Percentiles rank a stretch among this genome's conserved stretches.
Evolutionary conservation across 1,139 yeast genomes (phyloP).

Genomic region (Nakaseomyces nivariensis): DNA sequence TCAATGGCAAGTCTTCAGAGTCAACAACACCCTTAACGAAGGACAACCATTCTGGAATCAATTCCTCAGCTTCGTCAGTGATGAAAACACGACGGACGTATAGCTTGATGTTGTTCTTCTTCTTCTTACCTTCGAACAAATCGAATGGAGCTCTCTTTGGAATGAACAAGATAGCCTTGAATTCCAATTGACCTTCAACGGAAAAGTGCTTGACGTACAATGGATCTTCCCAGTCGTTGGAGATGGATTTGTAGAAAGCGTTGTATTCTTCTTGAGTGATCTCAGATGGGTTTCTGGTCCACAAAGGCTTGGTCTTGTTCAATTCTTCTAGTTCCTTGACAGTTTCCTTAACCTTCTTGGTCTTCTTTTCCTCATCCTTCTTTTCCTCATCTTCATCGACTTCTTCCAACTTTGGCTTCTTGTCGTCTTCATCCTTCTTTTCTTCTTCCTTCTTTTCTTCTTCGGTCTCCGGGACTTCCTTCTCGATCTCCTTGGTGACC

Average conservation of each 20-base stretch:
- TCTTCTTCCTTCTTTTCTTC: conserved; percentile 47
- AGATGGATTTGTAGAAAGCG: conserved; percentile 97
- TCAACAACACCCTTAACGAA: conserved; percentile 99
- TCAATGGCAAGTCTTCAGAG: conserved; percentile 98
- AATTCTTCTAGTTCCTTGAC: conserved; percentile 92
- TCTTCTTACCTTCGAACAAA: conserved; percentile 93
- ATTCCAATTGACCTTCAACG: conserved; percentile 99
- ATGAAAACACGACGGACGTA: conserved; percentile 99
- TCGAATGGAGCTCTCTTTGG: conserved; percentile 99
- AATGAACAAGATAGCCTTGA: conserved; percentile 93
- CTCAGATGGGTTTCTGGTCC: conserved; percentile 99
- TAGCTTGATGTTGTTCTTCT: conserved; percentile 97
- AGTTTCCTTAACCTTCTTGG: conserved; percentile 77
- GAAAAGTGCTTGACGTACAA: conserved; percentile 99
- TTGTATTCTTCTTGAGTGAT: conserved; percentile 98
- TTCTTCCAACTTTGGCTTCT: conserved; percentile 59
- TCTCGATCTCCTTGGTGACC: conserved; percentile 97
- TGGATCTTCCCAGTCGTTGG: conserved; percentile 99
- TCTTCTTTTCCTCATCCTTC: conserved; percentile 53
- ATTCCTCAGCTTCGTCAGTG: conserved; percentile 98
- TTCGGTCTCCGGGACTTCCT: conserved; percentile 75
- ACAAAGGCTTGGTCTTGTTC: conserved; percentile 97
- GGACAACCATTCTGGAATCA: conserved; percentile 97
- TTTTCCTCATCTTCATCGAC: conserved; percentile 55
- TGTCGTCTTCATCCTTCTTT: conserved; percentile 52